These are phyloP conservation scores for Papiliotrema terrestris DNA, from an alignment of 1,284 basidiomycete species.

Conservation along the genomic window DNA sequence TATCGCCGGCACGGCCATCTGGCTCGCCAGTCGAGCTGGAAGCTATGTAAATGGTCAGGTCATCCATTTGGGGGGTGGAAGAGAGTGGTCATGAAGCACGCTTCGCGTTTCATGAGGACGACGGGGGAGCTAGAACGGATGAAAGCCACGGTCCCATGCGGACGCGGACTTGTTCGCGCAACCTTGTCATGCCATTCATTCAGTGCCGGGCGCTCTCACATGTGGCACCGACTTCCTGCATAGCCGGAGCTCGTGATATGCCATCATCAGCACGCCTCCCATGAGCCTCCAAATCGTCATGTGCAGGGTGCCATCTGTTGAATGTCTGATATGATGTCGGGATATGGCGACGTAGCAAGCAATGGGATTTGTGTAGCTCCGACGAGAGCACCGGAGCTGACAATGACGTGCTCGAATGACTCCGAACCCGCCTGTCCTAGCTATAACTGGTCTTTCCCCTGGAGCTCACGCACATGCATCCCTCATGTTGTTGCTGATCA, in stretches of 20 bases:
- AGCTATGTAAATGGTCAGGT: slow-evolving; percentile 25
- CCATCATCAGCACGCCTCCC: neutral
- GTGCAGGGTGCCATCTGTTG: neutral
- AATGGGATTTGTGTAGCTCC: neutral
- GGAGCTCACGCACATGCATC: neutral
- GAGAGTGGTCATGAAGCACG: slow-evolving; percentile 17
- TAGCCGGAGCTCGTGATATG: neutral
- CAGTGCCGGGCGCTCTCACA: neutral
- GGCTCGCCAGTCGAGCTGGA: slow-evolving; percentile 23
- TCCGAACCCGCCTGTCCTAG: neutral
- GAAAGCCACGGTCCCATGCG: neutral
- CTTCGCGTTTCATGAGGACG: neutral
- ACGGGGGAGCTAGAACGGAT: neutral
- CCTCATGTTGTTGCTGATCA: neutral
- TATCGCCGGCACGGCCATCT: slow-evolving; percentile 27
- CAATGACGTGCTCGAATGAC: neutral
- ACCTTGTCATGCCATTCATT: neutral
- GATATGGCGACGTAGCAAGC: neutral
- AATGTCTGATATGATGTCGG: neutral
- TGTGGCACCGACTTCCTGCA: neutral
- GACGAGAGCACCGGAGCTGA: neutral
- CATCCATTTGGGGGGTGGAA: slow-evolving; percentile 19
- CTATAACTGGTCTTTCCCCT: neutral
- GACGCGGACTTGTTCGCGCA: neutral
- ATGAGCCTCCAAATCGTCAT: neutral